A percentile compares a stretch with the other conserved stretches of the same genome.
Evolutionary conservation across 495 filamentous ascomycete genomes (phyloP).

Genomic region (Haplographium delicatum): DNA sequence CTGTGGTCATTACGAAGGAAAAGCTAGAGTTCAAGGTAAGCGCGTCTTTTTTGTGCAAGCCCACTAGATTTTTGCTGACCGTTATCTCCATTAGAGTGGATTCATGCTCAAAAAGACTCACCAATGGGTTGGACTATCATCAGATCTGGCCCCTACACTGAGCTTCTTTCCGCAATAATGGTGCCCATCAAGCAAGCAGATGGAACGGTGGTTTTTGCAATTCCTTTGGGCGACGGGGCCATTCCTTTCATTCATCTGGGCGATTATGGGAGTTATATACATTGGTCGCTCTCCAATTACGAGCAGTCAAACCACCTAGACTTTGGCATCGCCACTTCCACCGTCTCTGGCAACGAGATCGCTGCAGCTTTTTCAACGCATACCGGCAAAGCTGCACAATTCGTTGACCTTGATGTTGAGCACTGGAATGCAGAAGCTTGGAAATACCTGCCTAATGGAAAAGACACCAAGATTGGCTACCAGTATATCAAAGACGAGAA

Average conservation of each 20-base stretch:
- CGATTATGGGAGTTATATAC: neutral
- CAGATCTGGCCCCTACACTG: slow-evolving; percentile 34
- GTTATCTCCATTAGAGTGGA: no score
- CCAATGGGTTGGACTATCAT: slow-evolving; percentile 34
- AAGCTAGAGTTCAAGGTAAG: slow-evolving; percentile 30
- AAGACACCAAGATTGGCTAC: neutral
- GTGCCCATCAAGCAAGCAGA: neutral
- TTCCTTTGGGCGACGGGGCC: slow-evolving; percentile 5
- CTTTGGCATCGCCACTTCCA: neutral
- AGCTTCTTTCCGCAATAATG: slow-evolving; percentile 24
- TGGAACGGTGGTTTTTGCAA: neutral
- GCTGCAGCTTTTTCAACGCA: neutral
- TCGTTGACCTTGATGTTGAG: neutral
- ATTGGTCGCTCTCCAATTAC: neutral
- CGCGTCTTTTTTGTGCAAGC: neutral
- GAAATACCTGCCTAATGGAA: neutral
- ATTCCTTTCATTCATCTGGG: neutral
- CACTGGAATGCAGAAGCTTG: neutral
- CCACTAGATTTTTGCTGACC: no score
- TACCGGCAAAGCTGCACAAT: slow-evolving; percentile 2
- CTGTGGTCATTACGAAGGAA: slow-evolving; percentile 36
- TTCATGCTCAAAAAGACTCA: slow-evolving; percentile 23
- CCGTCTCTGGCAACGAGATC: neutral
- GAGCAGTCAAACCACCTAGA: neutral
- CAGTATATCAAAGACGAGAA: neutral